These are phyloP conservation scores for Aphanoascus verrucosus DNA, from an alignment of 2,329 filamentous ascomycete genomes.

Conservation along the genomic window DNA sequence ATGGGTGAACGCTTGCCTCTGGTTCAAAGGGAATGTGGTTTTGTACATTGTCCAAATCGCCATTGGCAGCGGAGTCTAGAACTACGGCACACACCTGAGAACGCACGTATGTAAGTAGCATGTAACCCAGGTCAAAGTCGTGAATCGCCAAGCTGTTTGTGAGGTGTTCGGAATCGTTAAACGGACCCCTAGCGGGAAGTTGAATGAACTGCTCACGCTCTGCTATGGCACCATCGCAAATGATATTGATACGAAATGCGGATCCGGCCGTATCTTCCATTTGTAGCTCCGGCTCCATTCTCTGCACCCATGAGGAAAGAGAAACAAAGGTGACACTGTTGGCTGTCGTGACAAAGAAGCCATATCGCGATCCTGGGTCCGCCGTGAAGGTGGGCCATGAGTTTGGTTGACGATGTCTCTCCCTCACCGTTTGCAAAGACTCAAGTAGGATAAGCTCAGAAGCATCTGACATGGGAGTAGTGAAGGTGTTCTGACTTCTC, in stretches of 20 bases:
- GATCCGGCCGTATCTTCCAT: constrained; percentile 42
- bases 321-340: constrained; percentile 46
- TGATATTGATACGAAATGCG: constrained; percentile 46
- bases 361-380: constrained; percentile 47
- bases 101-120: constrained; percentile 43
- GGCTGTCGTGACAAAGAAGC: constrained; percentile 48
- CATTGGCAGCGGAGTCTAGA: constrained; percentile 39
- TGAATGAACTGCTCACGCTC: constrained; percentile 40
- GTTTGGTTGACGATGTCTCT: constrained; percentile 19
- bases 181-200: constrained; percentile 17
- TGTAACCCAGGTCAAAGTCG: constrained; percentile 48
- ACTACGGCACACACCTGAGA: constrained; percentile 42
- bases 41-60: constrained; percentile 22
- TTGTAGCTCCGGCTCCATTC: constrained; percentile 47
- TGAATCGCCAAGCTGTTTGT: constrained; percentile 44
- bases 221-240: constrained; percentile 44
- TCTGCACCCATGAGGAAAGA: constrained; percentile 46
- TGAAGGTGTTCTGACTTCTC: constrained; percentile 32
- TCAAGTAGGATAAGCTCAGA: constrained; percentile 37
- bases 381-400: constrained; percentile 47
- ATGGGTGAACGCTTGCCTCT: constrained; percentile 18
- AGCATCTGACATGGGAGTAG: constrained; percentile 32
- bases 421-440: constrained; percentile 33
- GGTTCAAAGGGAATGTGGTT: constrained; percentile 23
- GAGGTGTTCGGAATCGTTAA: constrained; percentile 24